Conservation (phyloP, 306 rosid genomes). For the Lathyrus oleraceus region DNA sequence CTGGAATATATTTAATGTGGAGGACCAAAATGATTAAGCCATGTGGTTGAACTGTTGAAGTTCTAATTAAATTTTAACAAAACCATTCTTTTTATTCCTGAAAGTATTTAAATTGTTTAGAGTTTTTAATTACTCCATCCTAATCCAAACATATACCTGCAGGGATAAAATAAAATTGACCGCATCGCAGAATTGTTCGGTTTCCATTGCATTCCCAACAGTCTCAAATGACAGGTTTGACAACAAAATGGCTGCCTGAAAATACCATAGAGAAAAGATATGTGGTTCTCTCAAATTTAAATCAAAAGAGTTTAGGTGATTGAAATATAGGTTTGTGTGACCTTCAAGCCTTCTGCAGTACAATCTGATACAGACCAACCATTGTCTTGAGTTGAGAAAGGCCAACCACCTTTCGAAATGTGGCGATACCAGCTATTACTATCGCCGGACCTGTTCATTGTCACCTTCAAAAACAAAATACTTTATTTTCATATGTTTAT, state of each 20-base stretch:
- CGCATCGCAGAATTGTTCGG: constrained; percentile 49
- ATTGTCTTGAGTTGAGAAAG: constrained; percentile 72
- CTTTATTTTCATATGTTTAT: background rate
- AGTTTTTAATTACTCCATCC: too few relatives aligned
- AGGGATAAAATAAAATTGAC: constrained; percentile 61
- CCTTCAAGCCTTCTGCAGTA: constrained; percentile 80
- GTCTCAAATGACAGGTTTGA: constrained; percentile 55
- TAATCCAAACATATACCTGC: constrained; percentile 49
- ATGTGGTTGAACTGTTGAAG: background rate
- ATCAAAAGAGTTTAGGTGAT: background rate
- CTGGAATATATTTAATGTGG: constrained; percentile 35
- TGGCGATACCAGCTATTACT: constrained; percentile 62
- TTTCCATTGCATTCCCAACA: constrained; percentile 51
- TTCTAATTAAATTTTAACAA: constrained; percentile 5
- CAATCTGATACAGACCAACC: constrained; percentile 76
- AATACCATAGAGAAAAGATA: background rate
- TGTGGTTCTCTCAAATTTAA: background rate
- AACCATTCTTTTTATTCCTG: background rate
- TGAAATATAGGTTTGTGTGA: background rate
- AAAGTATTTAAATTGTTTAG: too few relatives aligned
- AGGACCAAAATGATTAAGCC: background rate
- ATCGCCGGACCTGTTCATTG: constrained; percentile 44
- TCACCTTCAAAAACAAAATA: constrained; percentile 38
- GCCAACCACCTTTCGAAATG: constrained; percentile 72
- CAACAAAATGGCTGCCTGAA: constrained; percentile 58